Conservation (phyloP, 805 yeast species). For the Myxozyma kluyveri region DNA sequence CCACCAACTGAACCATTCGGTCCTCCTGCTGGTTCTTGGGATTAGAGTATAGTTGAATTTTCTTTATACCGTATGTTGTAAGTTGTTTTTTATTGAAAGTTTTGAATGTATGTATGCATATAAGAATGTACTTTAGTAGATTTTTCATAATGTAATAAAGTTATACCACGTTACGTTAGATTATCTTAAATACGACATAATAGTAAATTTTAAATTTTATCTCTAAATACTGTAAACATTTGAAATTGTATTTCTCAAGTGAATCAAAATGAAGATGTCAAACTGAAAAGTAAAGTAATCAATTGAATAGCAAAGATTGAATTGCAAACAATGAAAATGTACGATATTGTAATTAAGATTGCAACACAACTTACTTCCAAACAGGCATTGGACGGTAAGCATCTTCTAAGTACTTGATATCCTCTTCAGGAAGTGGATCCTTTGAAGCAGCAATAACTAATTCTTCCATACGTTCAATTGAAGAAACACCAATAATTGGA, state of each 20-base stretch:
- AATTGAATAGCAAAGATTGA: no score
- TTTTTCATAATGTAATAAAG: not conserved
- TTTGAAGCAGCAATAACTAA: conserved; percentile 45
- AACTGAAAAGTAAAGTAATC: no score
- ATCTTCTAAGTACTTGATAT: conserved; percentile 36
- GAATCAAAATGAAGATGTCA: no score
- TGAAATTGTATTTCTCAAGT: no score
- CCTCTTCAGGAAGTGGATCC: conserved; percentile 41
- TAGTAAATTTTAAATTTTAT: not conserved
- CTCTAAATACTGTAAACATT: not conserved
- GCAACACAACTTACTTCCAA: no score
- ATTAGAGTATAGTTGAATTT: conserved; percentile 39
- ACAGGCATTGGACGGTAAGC: conserved; percentile 31
- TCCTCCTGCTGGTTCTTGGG: conserved; percentile 38
- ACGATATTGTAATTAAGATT: no score
- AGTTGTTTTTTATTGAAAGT: not conserved
- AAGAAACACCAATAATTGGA: conserved; percentile 57
- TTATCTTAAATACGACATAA: not conserved
- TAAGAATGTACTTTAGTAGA: not conserved
- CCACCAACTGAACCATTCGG: conserved; percentile 25
- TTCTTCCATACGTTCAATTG: conserved; percentile 48
- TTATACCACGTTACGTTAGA: not conserved
- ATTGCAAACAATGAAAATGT: no score
- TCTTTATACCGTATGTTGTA: not conserved
- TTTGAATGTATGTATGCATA: not conserved